These are phyloP conservation scores for Phytophthora crassamura DNA, from an alignment of 352 stramenopile species.

Conservation along the genomic window DNA sequence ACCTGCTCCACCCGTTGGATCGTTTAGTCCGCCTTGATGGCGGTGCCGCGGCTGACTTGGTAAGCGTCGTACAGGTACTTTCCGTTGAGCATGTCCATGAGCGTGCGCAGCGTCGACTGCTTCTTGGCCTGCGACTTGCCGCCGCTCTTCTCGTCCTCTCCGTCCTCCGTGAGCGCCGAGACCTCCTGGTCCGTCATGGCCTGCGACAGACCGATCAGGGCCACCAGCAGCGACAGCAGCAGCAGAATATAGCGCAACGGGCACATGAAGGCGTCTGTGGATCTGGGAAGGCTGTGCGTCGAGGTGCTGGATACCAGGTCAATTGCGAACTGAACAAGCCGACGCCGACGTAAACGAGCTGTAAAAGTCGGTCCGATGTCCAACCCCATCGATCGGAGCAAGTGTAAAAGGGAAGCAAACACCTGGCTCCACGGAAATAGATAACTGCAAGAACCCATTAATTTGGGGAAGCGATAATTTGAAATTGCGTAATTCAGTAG, in stretches of 20 bases:
- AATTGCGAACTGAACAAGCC: conserved; percentile 36
- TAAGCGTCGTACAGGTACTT: conserved; percentile 89
- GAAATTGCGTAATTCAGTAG: too few relatives aligned
- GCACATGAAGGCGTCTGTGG: conserved; percentile 52
- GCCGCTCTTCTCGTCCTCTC: conserved; percentile 65
- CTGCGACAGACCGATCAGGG: conserved; percentile 85
- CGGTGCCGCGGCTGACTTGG: conserved; percentile 56
- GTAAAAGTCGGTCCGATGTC: conserved; percentile 27
- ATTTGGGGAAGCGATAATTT: not conserved
- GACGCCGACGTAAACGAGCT: conserved; percentile 14
- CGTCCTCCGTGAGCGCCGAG: conserved; percentile 56
- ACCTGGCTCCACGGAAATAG: conserved; percentile 35
- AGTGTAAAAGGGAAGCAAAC: conserved; percentile 31
- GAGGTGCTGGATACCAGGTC: not conserved
- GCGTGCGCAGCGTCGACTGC: conserved; percentile 71
- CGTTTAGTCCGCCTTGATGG: conserved; percentile 62
- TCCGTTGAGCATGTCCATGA: conserved; percentile 89
- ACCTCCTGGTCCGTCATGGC: conserved; percentile 78
- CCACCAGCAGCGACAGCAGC: conserved; percentile 83
- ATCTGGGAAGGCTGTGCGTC: not conserved
- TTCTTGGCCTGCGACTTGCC: conserved; percentile 49
- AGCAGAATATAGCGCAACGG: conserved; percentile 89
- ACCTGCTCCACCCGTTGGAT: not conserved
- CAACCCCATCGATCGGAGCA: conserved; percentile 16
- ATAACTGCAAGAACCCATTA: not conserved